Evolutionary conservation across 371 early-diverging fungal genomes (phyloP).

Genomic region (Choanephora cucurbitarum): DNA sequence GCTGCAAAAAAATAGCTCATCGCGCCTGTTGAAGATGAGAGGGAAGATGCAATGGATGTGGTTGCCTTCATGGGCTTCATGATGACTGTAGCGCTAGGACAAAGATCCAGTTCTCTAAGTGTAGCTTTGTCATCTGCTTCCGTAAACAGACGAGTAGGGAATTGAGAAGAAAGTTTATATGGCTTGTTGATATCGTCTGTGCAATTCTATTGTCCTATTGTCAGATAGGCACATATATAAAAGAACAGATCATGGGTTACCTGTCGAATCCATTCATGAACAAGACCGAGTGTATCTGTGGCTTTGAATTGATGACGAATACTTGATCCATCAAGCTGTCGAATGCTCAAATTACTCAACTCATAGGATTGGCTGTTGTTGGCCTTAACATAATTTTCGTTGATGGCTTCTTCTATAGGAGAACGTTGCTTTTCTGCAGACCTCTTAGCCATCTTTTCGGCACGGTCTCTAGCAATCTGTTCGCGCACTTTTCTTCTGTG

Average conservation of each 20-base stretch:
- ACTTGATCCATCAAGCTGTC: slow-evolving; percentile 48
- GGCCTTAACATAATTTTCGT: background rate
- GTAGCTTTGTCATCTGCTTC: slow-evolving; percentile 43
- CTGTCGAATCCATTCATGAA: slow-evolving; percentile 44
- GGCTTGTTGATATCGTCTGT: slow-evolving; percentile 38
- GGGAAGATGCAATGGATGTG: slow-evolving; percentile 1
- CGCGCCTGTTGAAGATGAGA: slow-evolving; percentile 7
- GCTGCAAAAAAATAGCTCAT: slow-evolving; percentile 32
- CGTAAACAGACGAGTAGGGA: slow-evolving; percentile 47
- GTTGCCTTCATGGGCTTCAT: slow-evolving; percentile 44
- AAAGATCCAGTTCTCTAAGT: slow-evolving; percentile 47
- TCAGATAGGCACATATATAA: background rate
- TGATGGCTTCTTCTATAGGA: background rate
- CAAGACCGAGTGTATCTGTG: slow-evolving; percentile 30
- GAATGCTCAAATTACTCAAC: slow-evolving; percentile 39
- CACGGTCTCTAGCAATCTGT: slow-evolving; percentile 49
- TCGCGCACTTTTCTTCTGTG: slow-evolving; percentile 41
- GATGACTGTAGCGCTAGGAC: slow-evolving; percentile 61
- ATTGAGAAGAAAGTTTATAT: slow-evolving; percentile 45
- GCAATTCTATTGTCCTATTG: slow-evolving; percentile 25
- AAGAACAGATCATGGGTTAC: slow-evolving; percentile 16
- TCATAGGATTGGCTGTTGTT: slow-evolving; percentile 9
- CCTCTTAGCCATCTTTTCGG: slow-evolving; percentile 37
- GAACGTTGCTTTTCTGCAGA: slow-evolving; percentile 17
- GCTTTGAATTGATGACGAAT: slow-evolving; percentile 42